These are phyloP conservation scores for Colletotrichum sp. DNA, from an alignment of 2,329 filamentous ascomycete species.

Conservation along the genomic window DNA sequence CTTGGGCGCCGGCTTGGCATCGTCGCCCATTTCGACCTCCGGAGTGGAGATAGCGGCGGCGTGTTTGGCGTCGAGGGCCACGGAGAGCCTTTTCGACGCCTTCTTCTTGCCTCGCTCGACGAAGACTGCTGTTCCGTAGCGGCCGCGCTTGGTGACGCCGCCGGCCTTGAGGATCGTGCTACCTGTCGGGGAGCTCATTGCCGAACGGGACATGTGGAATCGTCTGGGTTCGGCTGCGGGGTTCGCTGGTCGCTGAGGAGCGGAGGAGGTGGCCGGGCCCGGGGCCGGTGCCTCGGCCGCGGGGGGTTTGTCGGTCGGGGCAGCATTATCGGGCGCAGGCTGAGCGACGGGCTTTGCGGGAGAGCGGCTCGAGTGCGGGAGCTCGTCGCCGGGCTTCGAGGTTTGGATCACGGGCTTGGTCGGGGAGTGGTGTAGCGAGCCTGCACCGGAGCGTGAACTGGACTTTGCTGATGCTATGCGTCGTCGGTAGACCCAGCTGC, in stretches of 20 bases:
- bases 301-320: background rate
- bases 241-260: slow-evolving; percentile 13
- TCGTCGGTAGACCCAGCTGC: slow-evolving; percentile 62
- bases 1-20: background rate
- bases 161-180: slow-evolving; percentile 25
- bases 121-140: slow-evolving; percentile 55
- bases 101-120: slow-evolving; percentile 56
- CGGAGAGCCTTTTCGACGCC: slow-evolving; percentile 24
- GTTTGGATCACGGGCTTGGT: slow-evolving; percentile 53
- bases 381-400: slow-evolving; percentile 45
- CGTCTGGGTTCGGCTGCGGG: slow-evolving; percentile 47
- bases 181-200: slow-evolving; percentile 38
- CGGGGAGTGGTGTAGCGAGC: slow-evolving; percentile 17
- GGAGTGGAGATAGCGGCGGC: background rate
- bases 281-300: background rate
- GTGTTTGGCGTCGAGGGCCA: slow-evolving; percentile 27
- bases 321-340: background rate
- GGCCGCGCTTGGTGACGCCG: slow-evolving; percentile 44
- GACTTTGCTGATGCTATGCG: slow-evolving; percentile 40
- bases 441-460: slow-evolving; percentile 26
- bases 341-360: slow-evolving; percentile 15
- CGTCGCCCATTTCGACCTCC: background rate
- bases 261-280: background rate
- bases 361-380: slow-evolving; percentile 26
- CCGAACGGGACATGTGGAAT: slow-evolving; percentile 60